Evolutionary conservation across 1,284 basidiomycete genomes (phyloP).

Genomic region (Stygiomarasmius scandens): DNA sequence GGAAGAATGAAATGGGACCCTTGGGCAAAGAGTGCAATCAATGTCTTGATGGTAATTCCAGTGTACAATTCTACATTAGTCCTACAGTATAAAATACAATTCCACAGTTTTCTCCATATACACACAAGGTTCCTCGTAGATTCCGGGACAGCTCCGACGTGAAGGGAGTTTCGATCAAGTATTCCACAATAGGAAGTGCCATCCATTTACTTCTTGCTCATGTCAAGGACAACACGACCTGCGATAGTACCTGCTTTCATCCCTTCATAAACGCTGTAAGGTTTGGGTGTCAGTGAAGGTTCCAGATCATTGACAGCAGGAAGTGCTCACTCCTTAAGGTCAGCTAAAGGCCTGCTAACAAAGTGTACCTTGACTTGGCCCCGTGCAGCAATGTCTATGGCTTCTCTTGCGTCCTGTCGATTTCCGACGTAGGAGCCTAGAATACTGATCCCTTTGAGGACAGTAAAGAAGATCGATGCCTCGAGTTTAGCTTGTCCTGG

Average conservation of each 20-base stretch:
- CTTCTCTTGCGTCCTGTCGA: conserved; percentile 74
- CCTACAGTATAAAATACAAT: no score
- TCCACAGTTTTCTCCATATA: no score
- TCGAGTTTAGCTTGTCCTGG: conserved; percentile 63
- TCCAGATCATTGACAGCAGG: neutral
- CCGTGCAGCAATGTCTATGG: conserved; percentile 68
- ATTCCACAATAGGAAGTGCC: neutral
- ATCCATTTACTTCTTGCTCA: conserved; percentile 7
- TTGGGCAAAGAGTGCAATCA: no score
- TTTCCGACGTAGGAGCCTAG: conserved; percentile 79
- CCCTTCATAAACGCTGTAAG: conserved; percentile 10
- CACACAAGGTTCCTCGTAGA: no score
- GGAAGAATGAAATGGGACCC: no score
- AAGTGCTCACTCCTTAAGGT: conserved; percentile 54
- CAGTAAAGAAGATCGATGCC: conserved; percentile 77
- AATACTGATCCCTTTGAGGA: conserved; percentile 69
- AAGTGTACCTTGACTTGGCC: conserved; percentile 72
- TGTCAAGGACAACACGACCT: conserved; percentile 11
- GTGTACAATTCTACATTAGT: no score
- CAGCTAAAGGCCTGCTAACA: conserved; percentile 48
- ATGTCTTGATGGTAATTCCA: no score
- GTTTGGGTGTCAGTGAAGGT: neutral
- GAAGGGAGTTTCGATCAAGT: no score
- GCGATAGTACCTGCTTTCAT: conserved; percentile 15
- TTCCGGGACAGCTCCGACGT: no score